A percentile compares a stretch with the other conserved stretches of the same genome.
Evolutionary conservation across 1,139 yeast genomes (phyloP).

Genomic region (Scheffersomyces segobiensis): DNA sequence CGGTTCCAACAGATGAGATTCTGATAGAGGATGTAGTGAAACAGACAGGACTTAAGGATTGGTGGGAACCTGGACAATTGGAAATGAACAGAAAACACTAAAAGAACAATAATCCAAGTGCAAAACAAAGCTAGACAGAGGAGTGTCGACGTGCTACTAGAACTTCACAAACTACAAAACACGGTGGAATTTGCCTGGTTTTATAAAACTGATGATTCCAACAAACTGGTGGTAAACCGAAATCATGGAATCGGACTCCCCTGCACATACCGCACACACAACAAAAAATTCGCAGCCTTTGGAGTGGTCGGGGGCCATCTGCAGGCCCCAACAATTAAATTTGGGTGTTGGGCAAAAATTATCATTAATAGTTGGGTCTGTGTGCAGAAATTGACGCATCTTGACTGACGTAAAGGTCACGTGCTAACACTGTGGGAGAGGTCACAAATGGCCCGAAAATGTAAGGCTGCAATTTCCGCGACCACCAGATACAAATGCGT

Average conservation of each 20-base stretch:
- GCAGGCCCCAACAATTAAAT: constrained; percentile 7
- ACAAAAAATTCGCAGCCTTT: constrained; percentile 4
- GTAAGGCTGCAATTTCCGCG: neutral
- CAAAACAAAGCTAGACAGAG: neutral
- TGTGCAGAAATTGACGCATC: neutral
- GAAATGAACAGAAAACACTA: neutral
- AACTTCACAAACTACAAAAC: neutral
- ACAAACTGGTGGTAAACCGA: neutral
- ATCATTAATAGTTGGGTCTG: neutral
- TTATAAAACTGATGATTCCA: neutral
- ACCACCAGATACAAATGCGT: neutral
- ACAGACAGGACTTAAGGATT: neutral
- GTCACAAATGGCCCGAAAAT: neutral
- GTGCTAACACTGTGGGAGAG: neutral
- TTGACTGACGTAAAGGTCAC: neutral
- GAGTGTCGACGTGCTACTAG: neutral
- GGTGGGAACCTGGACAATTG: neutral
- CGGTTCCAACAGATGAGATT: neutral
- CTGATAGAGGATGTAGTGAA: neutral
- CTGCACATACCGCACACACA: constrained; percentile 1
- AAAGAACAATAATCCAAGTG: neutral
- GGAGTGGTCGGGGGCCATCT: neutral
- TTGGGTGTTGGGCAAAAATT: constrained; percentile 9
- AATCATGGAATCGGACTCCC: neutral
- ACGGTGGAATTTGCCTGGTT: neutral